Evolutionary conservation across 2,329 filamentous ascomycete genomes (phyloP).

Genomic region (Lojkania enalia): DNA sequence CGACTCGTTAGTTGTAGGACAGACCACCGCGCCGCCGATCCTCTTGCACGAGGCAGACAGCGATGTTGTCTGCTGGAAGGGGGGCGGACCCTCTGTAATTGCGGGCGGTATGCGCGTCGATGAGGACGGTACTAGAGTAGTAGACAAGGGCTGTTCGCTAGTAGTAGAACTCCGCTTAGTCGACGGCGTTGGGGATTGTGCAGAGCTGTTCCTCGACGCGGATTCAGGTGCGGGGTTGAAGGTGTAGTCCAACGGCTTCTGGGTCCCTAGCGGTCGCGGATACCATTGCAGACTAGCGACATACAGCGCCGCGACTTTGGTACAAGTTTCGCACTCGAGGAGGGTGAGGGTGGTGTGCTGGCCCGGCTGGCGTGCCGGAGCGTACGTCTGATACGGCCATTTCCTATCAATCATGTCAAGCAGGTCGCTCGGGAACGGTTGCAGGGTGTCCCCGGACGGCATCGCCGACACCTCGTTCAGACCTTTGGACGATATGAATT

Average conservation of each 20-base stretch:
- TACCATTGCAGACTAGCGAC: conserved; percentile 9
- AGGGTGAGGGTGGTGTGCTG: background rate
- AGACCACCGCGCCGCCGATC: too few species aligned
- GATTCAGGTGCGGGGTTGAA: too few species aligned
- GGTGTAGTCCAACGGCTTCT: conserved; percentile 1
- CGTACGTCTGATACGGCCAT: background rate
- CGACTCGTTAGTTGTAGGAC: too few species aligned
- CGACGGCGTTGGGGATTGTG: too few species aligned
- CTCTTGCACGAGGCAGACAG: too few species aligned
- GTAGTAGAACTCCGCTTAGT: too few species aligned
- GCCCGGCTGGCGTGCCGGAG: background rate
- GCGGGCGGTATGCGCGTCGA: too few species aligned
- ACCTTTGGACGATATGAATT: background rate
- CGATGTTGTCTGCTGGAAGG: too few species aligned
- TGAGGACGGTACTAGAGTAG: too few species aligned
- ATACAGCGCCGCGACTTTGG: background rate
- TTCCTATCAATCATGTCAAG: background rate
- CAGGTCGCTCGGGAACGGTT: background rate
- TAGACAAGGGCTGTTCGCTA: too few species aligned
- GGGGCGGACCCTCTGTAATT: too few species aligned
- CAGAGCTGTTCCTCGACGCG: too few species aligned
- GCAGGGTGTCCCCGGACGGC: background rate
- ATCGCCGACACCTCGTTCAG: background rate
- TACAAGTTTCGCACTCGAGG: background rate
- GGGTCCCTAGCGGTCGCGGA: conserved; percentile 8